phyloP scores from a whole-genome alignment of 805 yeast species.

The Isabelozyma heimii region DNA sequence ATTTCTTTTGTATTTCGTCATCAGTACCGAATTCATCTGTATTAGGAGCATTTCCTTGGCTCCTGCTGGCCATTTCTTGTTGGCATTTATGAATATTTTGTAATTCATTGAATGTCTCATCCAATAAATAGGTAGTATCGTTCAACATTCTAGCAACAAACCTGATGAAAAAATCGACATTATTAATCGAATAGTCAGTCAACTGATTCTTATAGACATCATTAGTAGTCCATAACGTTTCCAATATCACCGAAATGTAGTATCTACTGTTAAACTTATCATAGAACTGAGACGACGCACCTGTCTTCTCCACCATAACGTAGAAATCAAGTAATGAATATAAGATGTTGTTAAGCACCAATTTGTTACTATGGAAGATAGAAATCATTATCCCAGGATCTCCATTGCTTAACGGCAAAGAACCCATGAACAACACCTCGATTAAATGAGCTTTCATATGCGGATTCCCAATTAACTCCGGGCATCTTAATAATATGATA shows the following conservation, averaged over 20 bases:
- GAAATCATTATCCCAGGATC: conserved; percentile 73
- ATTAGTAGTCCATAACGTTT: conserved; percentile 71
- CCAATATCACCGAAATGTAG: conserved; percentile 78
- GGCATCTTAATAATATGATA: conserved; percentile 75
- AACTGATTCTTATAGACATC: conserved; percentile 68
- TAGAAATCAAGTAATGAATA: conserved; percentile 86
- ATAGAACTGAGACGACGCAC: conserved; percentile 90
- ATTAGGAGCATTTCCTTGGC: conserved; percentile 24
- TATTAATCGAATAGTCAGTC: conserved; percentile 58
- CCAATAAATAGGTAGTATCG: conserved; percentile 87
- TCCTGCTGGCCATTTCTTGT: conserved; percentile 55
- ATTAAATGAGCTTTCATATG: conserved; percentile 84
- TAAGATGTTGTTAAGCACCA: conserved; percentile 64
- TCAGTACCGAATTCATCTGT: conserved; percentile 49
- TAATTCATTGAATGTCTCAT: conserved; percentile 82
- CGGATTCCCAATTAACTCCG: conserved; percentile 85
- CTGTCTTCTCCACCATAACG: conserved; percentile 94
- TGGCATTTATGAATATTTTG: conserved; percentile 75
- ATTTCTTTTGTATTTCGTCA: conserved; percentile 57
- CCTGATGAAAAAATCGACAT: conserved; percentile 83
- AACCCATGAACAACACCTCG: conserved; percentile 76
- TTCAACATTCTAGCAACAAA: conserved; percentile 94
- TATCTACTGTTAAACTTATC: conserved; percentile 92
- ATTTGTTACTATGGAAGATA: conserved; percentile 59
- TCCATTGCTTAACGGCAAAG: conserved; percentile 53